These are phyloP conservation scores for Ogataea saltuana DNA, from an alignment of 805 yeast species.

Conservation along the genomic window DNA sequence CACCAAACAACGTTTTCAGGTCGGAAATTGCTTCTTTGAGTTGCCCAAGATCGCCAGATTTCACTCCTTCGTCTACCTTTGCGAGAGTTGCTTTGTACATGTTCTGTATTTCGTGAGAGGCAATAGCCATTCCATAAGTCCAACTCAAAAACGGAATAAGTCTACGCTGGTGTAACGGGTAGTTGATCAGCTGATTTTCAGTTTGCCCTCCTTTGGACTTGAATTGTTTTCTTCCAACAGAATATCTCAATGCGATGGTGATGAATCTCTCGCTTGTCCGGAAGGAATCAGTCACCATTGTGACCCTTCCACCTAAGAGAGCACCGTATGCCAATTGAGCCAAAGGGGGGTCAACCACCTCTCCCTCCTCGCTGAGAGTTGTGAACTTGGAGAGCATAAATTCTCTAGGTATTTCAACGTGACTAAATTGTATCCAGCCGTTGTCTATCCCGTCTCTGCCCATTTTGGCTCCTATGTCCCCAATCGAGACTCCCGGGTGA, in stretches of 20 bases:
- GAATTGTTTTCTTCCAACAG: conserved; percentile 88
- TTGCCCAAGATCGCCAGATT: conserved; percentile 46
- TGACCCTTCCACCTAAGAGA: conserved; percentile 82
- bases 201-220: conserved; percentile 41
- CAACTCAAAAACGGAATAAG: conserved; percentile 82
- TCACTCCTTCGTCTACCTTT: conserved; percentile 55
- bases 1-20: conserved; percentile 76
- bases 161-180: conserved; percentile 86
- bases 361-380: conserved; percentile 65
- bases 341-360: conserved; percentile 75
- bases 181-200: conserved; percentile 78
- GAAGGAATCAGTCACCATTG: conserved; percentile 85
- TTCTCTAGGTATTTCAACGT: conserved; percentile 80
- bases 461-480: conserved; percentile 95
- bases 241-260: conserved; percentile 86
- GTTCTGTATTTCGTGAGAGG: conserved; percentile 58
- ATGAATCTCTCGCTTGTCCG: conserved; percentile 76
- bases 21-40: conserved; percentile 52
- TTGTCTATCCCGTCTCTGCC: conserved; percentile 95
- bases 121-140: conserved; percentile 73
- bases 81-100: conserved; percentile 52
- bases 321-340: conserved; percentile 91
- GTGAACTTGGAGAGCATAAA: conserved; percentile 82
- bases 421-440: conserved; percentile 92
- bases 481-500: conserved; percentile 77